These are phyloP conservation scores for Trametes sanguinea DNA, from an alignment of 768 basidiomycete species.

Conservation along the genomic window DNA sequence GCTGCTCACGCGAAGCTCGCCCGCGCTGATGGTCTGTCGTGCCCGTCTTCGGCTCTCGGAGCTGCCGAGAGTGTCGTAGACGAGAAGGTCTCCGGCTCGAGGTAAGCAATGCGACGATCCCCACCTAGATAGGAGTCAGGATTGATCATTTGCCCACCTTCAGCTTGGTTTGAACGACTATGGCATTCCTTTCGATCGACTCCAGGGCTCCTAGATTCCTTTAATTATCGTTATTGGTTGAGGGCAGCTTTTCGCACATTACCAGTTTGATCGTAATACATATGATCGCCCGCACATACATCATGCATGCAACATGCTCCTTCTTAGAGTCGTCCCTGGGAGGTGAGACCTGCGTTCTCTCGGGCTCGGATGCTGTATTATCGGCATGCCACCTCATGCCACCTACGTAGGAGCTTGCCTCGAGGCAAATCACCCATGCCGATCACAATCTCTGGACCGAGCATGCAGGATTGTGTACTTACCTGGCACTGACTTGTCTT, in stretches of 20 bases:
- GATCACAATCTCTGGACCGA: background rate
- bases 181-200: conserved; percentile 19
- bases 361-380: background rate
- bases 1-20: conserved; percentile 1
- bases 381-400: background rate
- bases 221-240: conserved; percentile 20
- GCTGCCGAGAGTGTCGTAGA: conserved; percentile 7
- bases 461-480: background rate
- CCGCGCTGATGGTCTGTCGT: background rate
- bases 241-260: conserved; percentile 13
- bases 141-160: no score
- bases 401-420: conserved; percentile 1
- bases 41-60: conserved; percentile 4
- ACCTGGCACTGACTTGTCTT: background rate
- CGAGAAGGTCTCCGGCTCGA: conserved; percentile 12
- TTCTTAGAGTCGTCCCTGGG: background rate
- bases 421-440: background rate
- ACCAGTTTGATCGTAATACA: conserved; percentile 19
- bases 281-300: conserved; percentile 15
- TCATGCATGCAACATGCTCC: background rate
- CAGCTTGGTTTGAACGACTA: background rate
- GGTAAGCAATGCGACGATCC: background rate
- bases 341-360: background rate
- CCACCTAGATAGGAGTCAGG: no score
- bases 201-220: conserved; percentile 10